A percentile compares a stretch with the other conserved stretches of the same genome.
Conservation (phyloP, 164 flowering plant species). For the Liquidambar formosana region DNA sequence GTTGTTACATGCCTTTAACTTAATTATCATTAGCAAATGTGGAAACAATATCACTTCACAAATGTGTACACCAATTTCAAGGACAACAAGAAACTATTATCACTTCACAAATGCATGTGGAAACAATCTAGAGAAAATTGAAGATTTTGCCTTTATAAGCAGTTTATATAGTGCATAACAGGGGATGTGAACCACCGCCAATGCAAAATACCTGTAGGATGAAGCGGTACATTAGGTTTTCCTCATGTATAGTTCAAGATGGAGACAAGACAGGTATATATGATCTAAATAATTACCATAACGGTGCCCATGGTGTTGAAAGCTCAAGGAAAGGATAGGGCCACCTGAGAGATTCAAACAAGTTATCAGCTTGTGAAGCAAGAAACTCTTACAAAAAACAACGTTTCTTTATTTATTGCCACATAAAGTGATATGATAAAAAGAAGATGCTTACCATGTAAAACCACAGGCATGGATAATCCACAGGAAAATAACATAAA, state of each 20-base stretch:
- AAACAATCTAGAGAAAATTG: constrained; percentile 44
- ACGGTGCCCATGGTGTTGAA: constrained; percentile 67
- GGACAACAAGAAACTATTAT: background rate
- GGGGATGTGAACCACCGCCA: constrained; percentile 63
- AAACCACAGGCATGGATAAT: constrained; percentile 22
- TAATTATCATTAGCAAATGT: no score
- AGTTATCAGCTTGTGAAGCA: background rate
- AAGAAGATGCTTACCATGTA: constrained; percentile 42
- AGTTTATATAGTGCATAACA: constrained; percentile 48
- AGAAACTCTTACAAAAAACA: background rate
- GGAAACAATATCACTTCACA: no score
- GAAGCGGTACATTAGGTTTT: background rate
- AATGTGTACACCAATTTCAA: no score
- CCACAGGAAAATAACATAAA: constrained; percentile 61
- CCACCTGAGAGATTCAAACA: no score
- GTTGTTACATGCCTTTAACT: no score
- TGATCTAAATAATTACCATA: constrained; percentile 46
- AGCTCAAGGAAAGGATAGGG: constrained; percentile 61
- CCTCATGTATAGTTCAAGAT: no score
- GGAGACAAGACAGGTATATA: background rate
- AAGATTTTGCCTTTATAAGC: constrained; percentile 37
- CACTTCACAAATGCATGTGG: constrained; percentile 36
- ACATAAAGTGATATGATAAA: background rate
- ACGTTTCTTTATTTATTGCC: background rate
- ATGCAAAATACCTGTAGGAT: constrained; percentile 51